Evolutionary conservation across 768 basidiomycete species (phyloP), one percentile per base, ranked within the genome.

Genomic region (Hygrocybe coccinea): DNA sequence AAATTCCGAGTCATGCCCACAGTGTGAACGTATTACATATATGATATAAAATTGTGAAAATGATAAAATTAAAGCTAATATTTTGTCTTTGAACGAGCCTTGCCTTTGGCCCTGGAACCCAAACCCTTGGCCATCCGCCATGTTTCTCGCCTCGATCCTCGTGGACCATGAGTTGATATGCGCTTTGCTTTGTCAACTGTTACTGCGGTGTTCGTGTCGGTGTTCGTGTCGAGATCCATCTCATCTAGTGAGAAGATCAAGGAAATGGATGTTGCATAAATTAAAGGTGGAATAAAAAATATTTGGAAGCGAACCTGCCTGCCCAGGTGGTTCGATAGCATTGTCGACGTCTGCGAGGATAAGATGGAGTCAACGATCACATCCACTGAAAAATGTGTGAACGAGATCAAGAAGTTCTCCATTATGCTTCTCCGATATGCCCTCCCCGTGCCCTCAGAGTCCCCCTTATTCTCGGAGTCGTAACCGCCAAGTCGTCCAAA

Each of bases 111-210:
- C 60, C 79, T 67, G 22, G 83, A 70, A 7, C 74, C 64, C 69
- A 89, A 64, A 29, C 92, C 92, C 67, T 92, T 95, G 21, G 91
- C 86, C 54, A 72, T 72, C 66, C 91, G 75, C 92, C 92, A 95
- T 60, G 83, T 77, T 66, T 92, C 91, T 59, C 89, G 77, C 57
- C 92, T 76, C 47, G 89, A 87, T 49, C 78, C 75, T 33, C 91
- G 82, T 2, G 85, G 80, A 11, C 91, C 92, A 62, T 93, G 89
- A 2, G 92, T 95, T 8, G 91, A 93, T 59, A 93, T 76, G 19
- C 66, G 67, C 48, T 66, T 67, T 3, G 71, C 50, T 55, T 62
- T 60, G 45, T 69, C 44, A 19, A 12, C 69, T 22, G 68, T 53
- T n/a, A 64, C 56, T 5, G 21, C 1, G 22, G 64, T 41, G n/a